Percentiles rank a stretch among this genome's conserved stretches.
phyloP scores from a whole-genome alignment of 495 filamentous ascomycete genomes.

The Aspergillus heteromorphus region DNA sequence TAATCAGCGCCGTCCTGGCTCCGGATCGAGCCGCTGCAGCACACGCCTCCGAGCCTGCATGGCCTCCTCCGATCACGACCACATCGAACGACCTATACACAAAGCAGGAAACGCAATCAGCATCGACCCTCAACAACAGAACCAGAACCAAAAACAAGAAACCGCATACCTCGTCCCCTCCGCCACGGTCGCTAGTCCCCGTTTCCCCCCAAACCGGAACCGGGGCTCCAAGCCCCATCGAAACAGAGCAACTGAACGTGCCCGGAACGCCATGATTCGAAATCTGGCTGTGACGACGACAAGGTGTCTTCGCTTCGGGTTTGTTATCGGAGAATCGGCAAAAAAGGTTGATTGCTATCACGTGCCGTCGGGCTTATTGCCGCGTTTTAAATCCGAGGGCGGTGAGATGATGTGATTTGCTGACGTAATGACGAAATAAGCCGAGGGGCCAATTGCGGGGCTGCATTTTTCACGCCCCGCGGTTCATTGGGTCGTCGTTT shows the following conservation, averaged over 20 bases:
- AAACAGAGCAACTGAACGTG: constrained; percentile 25
- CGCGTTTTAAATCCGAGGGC: constrained; percentile 20
- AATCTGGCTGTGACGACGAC: no score
- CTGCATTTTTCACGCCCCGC: constrained; percentile 45
- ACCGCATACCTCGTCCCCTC: constrained; percentile 35
- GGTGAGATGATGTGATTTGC: constrained; percentile 11
- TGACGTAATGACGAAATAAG: constrained; percentile 20
- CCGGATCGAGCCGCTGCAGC: constrained; percentile 89
- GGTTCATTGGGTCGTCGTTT: constrained; percentile 25
- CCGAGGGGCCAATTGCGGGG: constrained; percentile 32
- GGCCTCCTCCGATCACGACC: constrained; percentile 89
- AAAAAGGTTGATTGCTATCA: background rate
- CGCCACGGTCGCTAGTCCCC: constrained; percentile 44
- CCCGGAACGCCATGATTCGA: constrained; percentile 35
- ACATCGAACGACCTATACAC: constrained; percentile 73
- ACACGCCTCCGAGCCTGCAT: constrained; percentile 91
- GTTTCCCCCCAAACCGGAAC: constrained; percentile 13
- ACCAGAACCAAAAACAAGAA: background rate
- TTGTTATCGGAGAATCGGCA: no score
- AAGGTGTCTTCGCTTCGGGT: background rate
- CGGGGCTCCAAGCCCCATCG: constrained; percentile 28
- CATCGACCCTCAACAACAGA: background rate
- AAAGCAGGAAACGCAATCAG: background rate
- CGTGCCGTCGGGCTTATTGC: constrained; percentile 3
- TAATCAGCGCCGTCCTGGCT: constrained; percentile 84